phyloP scores from a whole-genome alignment of 306 rosid genomes.

The Dicorynia guianensis region DNA sequence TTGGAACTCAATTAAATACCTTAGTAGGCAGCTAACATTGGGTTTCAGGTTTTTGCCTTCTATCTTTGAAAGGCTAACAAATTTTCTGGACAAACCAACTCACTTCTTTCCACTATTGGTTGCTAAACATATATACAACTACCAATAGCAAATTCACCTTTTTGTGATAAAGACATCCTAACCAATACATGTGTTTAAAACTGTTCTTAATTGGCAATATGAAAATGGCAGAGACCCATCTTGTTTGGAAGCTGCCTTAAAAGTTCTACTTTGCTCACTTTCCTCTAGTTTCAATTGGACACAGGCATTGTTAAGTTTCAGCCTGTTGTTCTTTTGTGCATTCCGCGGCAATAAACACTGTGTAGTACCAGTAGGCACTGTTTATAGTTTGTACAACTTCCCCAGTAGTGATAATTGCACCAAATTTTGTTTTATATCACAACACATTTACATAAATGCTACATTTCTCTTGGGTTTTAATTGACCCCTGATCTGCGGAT shows the following conservation, averaged over 20 bases:
- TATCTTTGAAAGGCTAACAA: neutral
- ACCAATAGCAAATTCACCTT: constrained; percentile 17
- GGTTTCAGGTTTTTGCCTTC: constrained; percentile 40
- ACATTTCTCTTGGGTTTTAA: no score
- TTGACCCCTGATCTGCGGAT: no score
- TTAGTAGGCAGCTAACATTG: constrained; percentile 29
- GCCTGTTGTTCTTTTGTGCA: neutral
- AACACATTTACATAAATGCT: no score
- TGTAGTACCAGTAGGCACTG: neutral
- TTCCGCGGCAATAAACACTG: constrained; percentile 21
- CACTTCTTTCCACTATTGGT: neutral
- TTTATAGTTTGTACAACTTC: neutral
- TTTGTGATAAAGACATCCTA: constrained; percentile 34
- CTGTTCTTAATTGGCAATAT: constrained; percentile 21
- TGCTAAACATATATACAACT: constrained; percentile 34
- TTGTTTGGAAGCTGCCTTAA: constrained; percentile 20
- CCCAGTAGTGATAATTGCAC: no score
- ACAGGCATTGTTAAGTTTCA: constrained; percentile 7
- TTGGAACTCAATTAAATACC: neutral
- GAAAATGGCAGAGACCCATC: constrained; percentile 12
- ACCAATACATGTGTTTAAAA: constrained; percentile 30
- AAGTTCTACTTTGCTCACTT: constrained; percentile 5
- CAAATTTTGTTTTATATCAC: no score
- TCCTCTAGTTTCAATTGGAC: constrained; percentile 16
- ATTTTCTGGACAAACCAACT: constrained; percentile 26